These are phyloP conservation scores for Hyaloscypha variabilis DNA, from an alignment of 495 filamentous ascomycete species.

Conservation along the genomic window DNA sequence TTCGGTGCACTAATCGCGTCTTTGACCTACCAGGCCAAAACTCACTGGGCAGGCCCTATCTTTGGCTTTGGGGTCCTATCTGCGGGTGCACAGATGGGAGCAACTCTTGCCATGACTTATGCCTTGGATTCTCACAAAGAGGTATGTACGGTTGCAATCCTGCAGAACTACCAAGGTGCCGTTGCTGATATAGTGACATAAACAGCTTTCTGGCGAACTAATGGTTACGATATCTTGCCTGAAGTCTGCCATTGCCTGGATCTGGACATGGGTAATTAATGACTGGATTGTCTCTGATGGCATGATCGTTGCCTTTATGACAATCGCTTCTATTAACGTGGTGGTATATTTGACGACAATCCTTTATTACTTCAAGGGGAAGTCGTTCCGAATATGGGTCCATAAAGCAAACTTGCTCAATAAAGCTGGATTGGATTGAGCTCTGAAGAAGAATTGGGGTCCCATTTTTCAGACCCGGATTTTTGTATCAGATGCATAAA, in stretches of 20 bases:
- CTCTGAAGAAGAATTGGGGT: no score
- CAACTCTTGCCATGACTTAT: constrained; percentile 19
- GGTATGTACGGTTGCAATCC: neutral
- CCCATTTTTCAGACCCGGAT: no score
- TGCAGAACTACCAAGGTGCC: no score
- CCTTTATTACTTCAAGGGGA: constrained; percentile 7
- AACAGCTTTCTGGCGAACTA: constrained; percentile 7
- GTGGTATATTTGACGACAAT: neutral
- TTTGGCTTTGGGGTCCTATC: constrained; percentile 18
- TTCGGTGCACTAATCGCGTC: neutral
- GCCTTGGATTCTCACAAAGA: constrained; percentile 17
- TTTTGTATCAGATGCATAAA: no score
- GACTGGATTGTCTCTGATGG: constrained; percentile 14
- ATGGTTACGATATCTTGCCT: constrained; percentile 20
- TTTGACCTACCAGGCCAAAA: constrained; percentile 10
- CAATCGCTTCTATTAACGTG: constrained; percentile 6
- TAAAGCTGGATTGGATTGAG: constrained; percentile 7
- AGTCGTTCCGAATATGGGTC: constrained; percentile 9
- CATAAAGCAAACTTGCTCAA: constrained; percentile 1
- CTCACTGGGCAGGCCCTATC: constrained; percentile 16
- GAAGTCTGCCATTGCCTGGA: constrained; percentile 14
- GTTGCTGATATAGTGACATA: neutral
- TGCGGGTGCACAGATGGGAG: constrained; percentile 20
- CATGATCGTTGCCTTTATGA: constrained; percentile 14
- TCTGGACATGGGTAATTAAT: constrained; percentile 20